Evolutionary conservation across 371 early-diverging fungal species (phyloP).

Genomic region (Catenaria anguillulae): DNA sequence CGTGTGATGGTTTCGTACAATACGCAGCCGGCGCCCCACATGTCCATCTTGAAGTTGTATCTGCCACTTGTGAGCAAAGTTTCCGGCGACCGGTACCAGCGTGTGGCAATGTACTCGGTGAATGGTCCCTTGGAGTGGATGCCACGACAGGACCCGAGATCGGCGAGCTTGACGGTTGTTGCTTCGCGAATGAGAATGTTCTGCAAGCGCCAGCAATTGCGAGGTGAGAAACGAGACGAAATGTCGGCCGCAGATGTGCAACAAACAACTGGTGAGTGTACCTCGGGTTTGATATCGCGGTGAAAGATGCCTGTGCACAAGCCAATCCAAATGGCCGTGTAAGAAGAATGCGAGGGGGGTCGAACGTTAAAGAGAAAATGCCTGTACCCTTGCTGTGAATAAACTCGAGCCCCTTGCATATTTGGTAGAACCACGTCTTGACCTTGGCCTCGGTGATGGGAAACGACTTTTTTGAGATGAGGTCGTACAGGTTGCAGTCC

Average conservation of each 20-base stretch:
- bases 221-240: not conserved
- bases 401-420: conserved; percentile 41
- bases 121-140: conserved; percentile 40
- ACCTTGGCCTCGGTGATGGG: conserved; percentile 28
- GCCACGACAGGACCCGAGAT: conserved; percentile 52
- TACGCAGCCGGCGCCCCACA: conserved; percentile 51
- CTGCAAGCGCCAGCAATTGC: conserved; percentile 12
- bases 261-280: no score
- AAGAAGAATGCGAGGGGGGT: not conserved
- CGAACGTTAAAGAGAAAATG: not conserved
- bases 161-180: conserved; percentile 37
- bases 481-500: conserved; percentile 44
- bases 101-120: conserved; percentile 49
- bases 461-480: conserved; percentile 30
- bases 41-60: conserved; percentile 45
- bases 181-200: conserved; percentile 40
- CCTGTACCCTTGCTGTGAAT: conserved; percentile 24
- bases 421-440: conserved; percentile 34
- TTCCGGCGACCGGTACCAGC: conserved; percentile 52
- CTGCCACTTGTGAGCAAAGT: conserved; percentile 37
- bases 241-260: not conserved
- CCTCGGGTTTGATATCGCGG: conserved; percentile 55
- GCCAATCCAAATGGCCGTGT: no score
- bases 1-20: conserved; percentile 38
- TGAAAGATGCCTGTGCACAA: conserved; percentile 57